Conservation (phyloP, 1,139 yeast species). For the Blastobotrys capitulatus region DNA sequence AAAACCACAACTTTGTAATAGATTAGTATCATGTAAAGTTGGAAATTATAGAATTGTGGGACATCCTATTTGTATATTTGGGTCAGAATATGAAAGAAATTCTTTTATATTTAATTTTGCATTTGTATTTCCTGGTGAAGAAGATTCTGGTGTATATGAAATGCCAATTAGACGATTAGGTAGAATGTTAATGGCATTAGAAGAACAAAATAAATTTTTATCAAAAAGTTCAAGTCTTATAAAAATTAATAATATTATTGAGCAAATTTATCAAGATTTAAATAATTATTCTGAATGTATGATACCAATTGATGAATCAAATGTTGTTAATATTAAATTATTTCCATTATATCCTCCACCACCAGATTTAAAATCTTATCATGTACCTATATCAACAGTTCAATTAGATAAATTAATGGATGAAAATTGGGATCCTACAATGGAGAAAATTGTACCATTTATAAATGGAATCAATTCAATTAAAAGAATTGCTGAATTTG, state of each 20-base stretch:
- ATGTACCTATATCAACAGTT: constrained; percentile 87
- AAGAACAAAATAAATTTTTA: constrained; percentile 77
- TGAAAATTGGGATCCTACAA: constrained; percentile 95
- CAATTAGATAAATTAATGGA: constrained; percentile 66
- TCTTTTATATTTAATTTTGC: constrained; percentile 90
- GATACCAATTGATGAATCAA: constrained; percentile 86
- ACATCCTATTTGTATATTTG: constrained; percentile 82
- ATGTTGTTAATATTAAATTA: constrained; percentile 84
- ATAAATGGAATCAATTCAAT: constrained; percentile 87
- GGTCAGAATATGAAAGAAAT: constrained; percentile 75
- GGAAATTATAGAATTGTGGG: constrained; percentile 73
- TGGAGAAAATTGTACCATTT: constrained; percentile 78
- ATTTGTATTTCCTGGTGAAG: constrained; percentile 79
- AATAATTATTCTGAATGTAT: constrained; percentile 94
- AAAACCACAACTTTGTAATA: constrained; percentile 83
- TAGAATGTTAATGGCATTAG: constrained; percentile 81
- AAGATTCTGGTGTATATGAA: constrained; percentile 82
- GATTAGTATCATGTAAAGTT: constrained; percentile 67
- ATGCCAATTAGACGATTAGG: constrained; percentile 81
- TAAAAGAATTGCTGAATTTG: constrained; percentile 65
- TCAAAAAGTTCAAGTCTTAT: constrained; percentile 42
- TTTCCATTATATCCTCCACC: constrained; percentile 88
- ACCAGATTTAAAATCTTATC: constrained; percentile 59
- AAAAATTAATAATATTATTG: constrained; percentile 73
- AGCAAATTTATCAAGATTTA: constrained; percentile 86